Percentiles rank a stretch among this genome's conserved stretches.
Conservation (phyloP, 306 rosid genomes). For the Casuarina equisetifolia region DNA sequence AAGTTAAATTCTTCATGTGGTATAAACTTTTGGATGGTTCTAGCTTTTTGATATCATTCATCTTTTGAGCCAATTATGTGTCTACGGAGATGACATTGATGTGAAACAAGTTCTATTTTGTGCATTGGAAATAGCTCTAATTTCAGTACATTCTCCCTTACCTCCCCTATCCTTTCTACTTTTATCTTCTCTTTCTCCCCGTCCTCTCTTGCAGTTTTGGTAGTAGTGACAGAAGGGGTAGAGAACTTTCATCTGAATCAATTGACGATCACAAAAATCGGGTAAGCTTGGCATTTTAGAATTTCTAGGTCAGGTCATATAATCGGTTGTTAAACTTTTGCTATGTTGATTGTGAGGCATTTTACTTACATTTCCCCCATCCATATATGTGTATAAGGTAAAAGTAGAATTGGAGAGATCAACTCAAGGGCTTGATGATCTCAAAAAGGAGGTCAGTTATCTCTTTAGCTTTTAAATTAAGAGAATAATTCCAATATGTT, state of each 20-base stretch:
- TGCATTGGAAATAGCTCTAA: constrained; percentile 16
- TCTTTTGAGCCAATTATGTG: constrained; percentile 23
- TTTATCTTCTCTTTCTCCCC: neutral
- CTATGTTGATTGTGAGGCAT: constrained; percentile 8
- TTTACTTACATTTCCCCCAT: constrained; percentile 14
- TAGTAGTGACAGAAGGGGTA: constrained; percentile 30
- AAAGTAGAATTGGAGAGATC: constrained; percentile 66
- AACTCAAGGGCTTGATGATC: constrained; percentile 50
- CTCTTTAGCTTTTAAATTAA: constrained; percentile 18
- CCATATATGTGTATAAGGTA: constrained; percentile 35
- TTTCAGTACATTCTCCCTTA: constrained; percentile 9
- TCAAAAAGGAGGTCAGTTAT: constrained; percentile 70
- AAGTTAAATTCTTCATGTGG: neutral
- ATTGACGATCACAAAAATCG: constrained; percentile 40
- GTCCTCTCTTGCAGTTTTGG: constrained; percentile 45
- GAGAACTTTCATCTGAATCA: constrained; percentile 59
- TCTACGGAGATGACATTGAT: constrained; percentile 23
- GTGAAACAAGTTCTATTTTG: constrained; percentile 8
- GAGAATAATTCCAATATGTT: constrained; percentile 8
- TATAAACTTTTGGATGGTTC: neutral
- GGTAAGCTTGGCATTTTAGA: constrained; percentile 37
- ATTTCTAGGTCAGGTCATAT: constrained; percentile 28
- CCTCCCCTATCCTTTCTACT: too few species aligned
- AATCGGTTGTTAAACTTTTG: constrained; percentile 11
- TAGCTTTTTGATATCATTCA: neutral